Percentiles rank a stretch among this genome's conserved stretches.
phyloP scores from a whole-genome alignment of 257 asterid genomes.

The Paulownia fortunei region DNA sequence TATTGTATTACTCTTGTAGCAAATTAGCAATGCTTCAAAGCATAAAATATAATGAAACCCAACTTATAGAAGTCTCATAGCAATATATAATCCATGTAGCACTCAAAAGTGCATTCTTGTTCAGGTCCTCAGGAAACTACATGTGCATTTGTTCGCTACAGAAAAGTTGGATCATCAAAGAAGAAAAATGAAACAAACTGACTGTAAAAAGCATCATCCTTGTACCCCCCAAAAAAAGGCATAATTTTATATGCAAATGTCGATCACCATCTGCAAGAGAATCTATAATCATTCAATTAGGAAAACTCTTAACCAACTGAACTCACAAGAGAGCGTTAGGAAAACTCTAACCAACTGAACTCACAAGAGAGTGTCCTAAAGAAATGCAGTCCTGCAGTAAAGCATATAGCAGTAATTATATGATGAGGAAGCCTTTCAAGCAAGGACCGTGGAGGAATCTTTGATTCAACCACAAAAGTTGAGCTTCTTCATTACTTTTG shows the following conservation, averaged over 20 bases:
- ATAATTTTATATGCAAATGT: background rate
- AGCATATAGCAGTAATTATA: conserved; percentile 3
- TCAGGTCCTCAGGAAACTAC: background rate
- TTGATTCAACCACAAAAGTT: conserved; percentile 58
- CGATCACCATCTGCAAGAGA: background rate
- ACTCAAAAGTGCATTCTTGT: background rate
- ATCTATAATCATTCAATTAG: conserved; percentile 17
- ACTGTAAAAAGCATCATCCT: background rate
- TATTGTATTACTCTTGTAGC: background rate
- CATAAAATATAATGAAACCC: background rate
- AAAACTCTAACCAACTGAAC: background rate
- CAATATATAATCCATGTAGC: background rate
- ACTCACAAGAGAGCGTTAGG: background rate
- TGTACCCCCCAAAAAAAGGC: background rate
- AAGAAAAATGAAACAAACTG: background rate
- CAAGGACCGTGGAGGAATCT: conserved; percentile 19
- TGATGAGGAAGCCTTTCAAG: conserved; percentile 19
- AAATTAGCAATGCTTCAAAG: background rate
- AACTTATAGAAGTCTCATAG: background rate
- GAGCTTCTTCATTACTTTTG: conserved; percentile 92
- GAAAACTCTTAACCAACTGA: conserved; percentile 1
- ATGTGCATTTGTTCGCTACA: background rate
- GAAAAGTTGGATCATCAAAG: background rate
- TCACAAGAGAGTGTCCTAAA: background rate
- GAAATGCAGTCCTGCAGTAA: conserved; percentile 11